Conservation (phyloP, 805 yeast species). For the Lipomyces chichibuensis region DNA sequence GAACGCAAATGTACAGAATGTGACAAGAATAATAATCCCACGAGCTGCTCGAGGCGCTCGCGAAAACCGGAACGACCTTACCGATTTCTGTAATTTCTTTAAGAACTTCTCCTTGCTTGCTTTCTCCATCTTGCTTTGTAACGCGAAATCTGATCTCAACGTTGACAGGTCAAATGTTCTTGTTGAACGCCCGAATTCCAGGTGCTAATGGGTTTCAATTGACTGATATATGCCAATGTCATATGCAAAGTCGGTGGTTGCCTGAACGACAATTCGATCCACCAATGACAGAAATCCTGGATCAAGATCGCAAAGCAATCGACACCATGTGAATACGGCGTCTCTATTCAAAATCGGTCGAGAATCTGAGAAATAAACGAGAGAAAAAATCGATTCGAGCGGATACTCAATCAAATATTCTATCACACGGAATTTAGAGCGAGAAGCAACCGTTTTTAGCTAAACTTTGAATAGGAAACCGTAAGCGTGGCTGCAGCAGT, state of each 20-base stretch:
- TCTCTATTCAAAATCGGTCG: not conserved
- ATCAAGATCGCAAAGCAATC: not conserved
- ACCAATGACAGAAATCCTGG: not conserved
- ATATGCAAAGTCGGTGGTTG: not conserved
- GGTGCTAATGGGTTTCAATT: not conserved
- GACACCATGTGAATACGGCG: not conserved
- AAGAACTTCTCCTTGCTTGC: not conserved
- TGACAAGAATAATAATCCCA: conserved; percentile 5
- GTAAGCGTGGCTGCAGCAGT: too few species aligned
- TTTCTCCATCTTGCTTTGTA: not conserved
- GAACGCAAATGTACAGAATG: conserved; percentile 7
- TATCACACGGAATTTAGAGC: not conserved
- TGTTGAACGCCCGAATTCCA: not conserved
- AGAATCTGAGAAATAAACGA: not conserved
- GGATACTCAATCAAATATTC: not conserved
- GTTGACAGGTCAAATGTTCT: not conserved
- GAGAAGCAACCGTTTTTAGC: not conserved
- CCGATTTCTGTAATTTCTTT: conserved; percentile 20
- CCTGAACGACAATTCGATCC: not conserved
- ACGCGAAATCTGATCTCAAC: not conserved
- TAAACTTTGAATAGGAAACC: too few species aligned
- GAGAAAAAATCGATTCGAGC: not conserved
- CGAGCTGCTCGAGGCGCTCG: conserved; percentile 21
- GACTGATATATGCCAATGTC: not conserved
- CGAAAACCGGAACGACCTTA: conserved; percentile 24